Base-by-base conservation (phyloP, 192 early-diverging fungal species). In the Phycomyces blakesleeanus region DNA sequence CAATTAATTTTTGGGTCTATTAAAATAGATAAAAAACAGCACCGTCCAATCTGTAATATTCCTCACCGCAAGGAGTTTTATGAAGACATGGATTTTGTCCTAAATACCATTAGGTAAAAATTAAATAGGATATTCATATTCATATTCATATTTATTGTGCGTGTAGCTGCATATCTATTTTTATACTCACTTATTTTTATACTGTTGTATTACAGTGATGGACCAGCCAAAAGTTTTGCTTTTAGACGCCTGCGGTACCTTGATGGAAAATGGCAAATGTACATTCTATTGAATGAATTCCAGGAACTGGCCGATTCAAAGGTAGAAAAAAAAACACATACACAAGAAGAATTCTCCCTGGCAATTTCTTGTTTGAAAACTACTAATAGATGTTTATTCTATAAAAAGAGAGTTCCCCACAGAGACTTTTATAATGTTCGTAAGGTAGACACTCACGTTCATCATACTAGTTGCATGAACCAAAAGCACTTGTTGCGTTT, bases 361-460 rank as follows among this genome's bases (percentile, higher is more conserved):
- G n/a, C n/a, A n/a, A n/a, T n/a, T n/a, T n/a, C n/a, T n/a, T n/a
- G n/a, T n/a, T n/a, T n/a, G n/a, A n/a, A n/a, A n/a, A n/a, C n/a
- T n/a, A n/a, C n/a, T n/a, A n/a, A n/a, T n/a, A n/a, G n/a, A n/a
- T n/a, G n/a, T n/a, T n/a, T n/a, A n/a, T n/a, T n/a, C n/a, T n/a
- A n/a, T n/a, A n/a, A n/a, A n/a, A n/a, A 87, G 81, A 64, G 83
- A 53, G 93, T 96, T 10, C 91, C 95, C 1, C 95, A 95, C 63
- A 83, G 95, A 59, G 96, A 98, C 72, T 92, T 96, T 69, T 98
- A 98, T 84, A 98, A 98, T 60, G 93, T 98, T 51, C 89, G 96
- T 54, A 98, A 98, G 68, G 94, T 98, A 16, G 96, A 98, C 75
- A 95, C 92, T 51, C 95, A 98, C 82, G 89, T 98, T 42, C 95